phyloP scores from a whole-genome alignment of 805 yeast species.

The Yarrowia bubula region DNA sequence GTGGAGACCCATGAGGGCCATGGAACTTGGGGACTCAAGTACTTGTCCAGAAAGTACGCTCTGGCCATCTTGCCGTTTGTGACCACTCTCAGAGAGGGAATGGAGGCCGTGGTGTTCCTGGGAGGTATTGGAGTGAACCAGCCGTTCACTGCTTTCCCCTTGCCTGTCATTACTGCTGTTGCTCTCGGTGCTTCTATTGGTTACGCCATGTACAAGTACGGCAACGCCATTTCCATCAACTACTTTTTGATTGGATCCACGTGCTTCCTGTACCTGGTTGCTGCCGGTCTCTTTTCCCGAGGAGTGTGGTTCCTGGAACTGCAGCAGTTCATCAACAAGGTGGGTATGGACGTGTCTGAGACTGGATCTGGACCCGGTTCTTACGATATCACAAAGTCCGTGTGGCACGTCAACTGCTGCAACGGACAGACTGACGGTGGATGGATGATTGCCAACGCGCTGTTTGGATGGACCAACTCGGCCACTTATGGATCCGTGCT shows the following conservation, averaged over 20 bases:
- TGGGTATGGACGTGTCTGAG: slow-evolving; percentile 96
- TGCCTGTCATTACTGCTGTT: slow-evolving; percentile 88
- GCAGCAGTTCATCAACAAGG: slow-evolving; percentile 56
- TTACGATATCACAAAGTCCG: slow-evolving; percentile 71
- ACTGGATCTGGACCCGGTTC: slow-evolving; percentile 94
- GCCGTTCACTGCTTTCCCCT: slow-evolving; percentile 74
- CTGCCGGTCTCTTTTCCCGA: slow-evolving; percentile 92
- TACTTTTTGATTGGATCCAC: slow-evolving; percentile 84
- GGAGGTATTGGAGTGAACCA: slow-evolving; percentile 87
- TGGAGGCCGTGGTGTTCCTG: slow-evolving; percentile 92
- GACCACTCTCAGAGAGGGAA: slow-evolving; percentile 93
- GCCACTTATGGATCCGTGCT: slow-evolving; percentile 92
- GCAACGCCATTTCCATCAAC: slow-evolving; percentile 76
- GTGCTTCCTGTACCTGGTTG: slow-evolving; percentile 79
- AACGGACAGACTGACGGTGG: slow-evolving; percentile 89
- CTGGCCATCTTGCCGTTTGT: slow-evolving; percentile 88
- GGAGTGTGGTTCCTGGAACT: slow-evolving; percentile 87
- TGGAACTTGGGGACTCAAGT: slow-evolving; percentile 43
- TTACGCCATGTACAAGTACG: slow-evolving; percentile 70
- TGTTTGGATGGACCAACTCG: slow-evolving; percentile 96
- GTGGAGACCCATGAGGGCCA: slow-evolving; percentile 43
- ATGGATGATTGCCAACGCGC: slow-evolving; percentile 95
- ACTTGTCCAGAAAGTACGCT: slow-evolving; percentile 54
- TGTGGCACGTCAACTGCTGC: slow-evolving; percentile 98
- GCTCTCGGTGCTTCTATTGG: slow-evolving; percentile 80